A percentile compares a stretch with the other conserved stretches of the same genome.
These are phyloP conservation scores for Juncus inflexus DNA, from an alignment of 176 grass and related monocot species.

Conservation along the genomic window DNA sequence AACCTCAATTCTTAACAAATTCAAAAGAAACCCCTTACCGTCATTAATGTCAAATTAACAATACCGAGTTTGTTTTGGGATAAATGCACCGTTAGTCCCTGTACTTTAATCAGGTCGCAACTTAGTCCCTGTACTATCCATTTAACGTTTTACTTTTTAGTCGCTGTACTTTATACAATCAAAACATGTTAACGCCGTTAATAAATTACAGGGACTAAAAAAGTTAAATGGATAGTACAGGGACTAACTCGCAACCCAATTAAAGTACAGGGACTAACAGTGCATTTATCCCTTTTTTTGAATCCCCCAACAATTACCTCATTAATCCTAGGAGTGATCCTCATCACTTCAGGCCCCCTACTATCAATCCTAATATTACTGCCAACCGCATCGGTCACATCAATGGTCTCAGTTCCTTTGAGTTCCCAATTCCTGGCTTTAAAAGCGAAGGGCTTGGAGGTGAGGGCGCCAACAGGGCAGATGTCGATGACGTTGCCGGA, in stretches of 20 bases:
- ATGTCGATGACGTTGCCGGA: conserved; percentile 99
- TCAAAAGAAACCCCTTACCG: too few species aligned
- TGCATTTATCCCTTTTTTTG: not conserved
- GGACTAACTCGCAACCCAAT: too few species aligned
- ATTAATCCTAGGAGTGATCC: conserved; percentile 85
- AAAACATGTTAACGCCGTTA: not conserved
- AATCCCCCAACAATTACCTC: conserved; percentile 48
- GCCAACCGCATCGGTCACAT: conserved; percentile 94
- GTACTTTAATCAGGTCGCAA: too few species aligned
- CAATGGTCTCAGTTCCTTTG: conserved; percentile 90
- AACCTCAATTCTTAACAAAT: too few species aligned
- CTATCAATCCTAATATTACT: conserved; percentile 97
- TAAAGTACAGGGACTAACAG: too few species aligned
- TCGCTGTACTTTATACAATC: not conserved
- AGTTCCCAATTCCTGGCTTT: conserved; percentile 98
- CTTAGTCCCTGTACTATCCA: too few species aligned
- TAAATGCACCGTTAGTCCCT: too few species aligned
- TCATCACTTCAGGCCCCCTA: conserved; percentile 97
- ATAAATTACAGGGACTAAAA: not conserved
- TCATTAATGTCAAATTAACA: too few species aligned
- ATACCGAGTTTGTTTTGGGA: too few species aligned
- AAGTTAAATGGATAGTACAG: too few species aligned
- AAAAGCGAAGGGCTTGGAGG: conserved; percentile 97
- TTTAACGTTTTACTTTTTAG: too few species aligned
- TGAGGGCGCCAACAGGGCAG: conserved; percentile 95